A percentile compares a stretch with the other conserved stretches of the same genome.
These are phyloP conservation scores for Boletus huronensis DNA, from an alignment of 768 basidiomycete species.

Conservation along the genomic window DNA sequence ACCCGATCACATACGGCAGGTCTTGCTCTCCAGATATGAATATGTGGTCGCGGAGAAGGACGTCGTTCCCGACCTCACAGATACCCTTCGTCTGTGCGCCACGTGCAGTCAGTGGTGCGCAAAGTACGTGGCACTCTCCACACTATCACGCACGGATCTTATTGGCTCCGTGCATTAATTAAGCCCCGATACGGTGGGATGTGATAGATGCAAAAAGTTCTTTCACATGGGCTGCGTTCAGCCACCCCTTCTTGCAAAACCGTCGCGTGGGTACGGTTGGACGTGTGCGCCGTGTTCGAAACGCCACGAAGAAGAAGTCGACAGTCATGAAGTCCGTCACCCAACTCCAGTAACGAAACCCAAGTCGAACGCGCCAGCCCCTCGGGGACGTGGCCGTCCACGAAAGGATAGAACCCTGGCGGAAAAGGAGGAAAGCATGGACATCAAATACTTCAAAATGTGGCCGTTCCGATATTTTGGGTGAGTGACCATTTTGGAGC, in stretches of 20 bases:
- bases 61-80: constrained; percentile 85
- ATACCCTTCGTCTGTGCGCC: constrained; percentile 78
- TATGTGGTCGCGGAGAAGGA: constrained; percentile 96
- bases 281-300: constrained; percentile 92
- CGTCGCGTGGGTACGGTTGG: constrained; percentile 96
- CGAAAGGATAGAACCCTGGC: constrained; percentile 71
- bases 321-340: constrained; percentile 67
- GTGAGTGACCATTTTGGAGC: constrained; percentile 43
- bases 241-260: constrained; percentile 86
- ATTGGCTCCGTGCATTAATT: constrained; percentile 24
- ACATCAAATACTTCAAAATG: constrained; percentile 83
- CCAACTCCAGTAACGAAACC: constrained; percentile 50
- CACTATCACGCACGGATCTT: constrained; percentile 14
- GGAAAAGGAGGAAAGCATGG: constrained; percentile 72
- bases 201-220: constrained; percentile 87
- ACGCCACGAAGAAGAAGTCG: constrained; percentile 82
- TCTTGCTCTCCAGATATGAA: constrained; percentile 81
- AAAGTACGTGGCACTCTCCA: constrained; percentile 49
- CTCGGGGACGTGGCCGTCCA: constrained; percentile 70
- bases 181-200: constrained; percentile 83
- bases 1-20: constrained; percentile 74
- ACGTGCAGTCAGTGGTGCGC: constrained; percentile 89
- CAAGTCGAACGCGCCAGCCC: constrained; percentile 71
- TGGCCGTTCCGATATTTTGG: constrained; percentile 98
- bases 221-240: constrained; percentile 96